Base-by-base conservation (phyloP, 495 filamentous ascomycete genomes). In the Penicillium crystallinum region DNA sequence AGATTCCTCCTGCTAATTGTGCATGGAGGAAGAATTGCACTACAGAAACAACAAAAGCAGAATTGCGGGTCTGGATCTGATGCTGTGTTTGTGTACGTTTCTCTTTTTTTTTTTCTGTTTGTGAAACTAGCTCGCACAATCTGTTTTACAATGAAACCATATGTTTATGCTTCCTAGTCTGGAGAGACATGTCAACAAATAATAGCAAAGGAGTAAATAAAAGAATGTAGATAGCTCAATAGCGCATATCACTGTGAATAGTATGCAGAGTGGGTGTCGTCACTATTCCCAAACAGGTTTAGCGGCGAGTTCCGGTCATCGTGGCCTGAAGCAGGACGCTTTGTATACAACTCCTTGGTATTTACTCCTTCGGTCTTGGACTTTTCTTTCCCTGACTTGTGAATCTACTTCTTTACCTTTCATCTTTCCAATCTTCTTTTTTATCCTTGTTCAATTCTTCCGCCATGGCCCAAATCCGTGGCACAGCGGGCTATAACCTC, bases 401-500 rank as follows among this genome's bases (percentile, higher is more conserved):
- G 3, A 4, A 25, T 27, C 46, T 18, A 23, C 40, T 42, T 45
- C 19, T 33, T 37, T 46, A 36, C 49, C 49, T 15, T 54, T 40
- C 39, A 53, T 41, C 52, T 38, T 42, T 23, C 33, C 29, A 35
- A 23, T 46, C 44, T 25, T n/a, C 11, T 36, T 23, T 46, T 36
- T 25, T 27, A 1, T 36, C 23, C 36, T 36, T 18, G 31, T 17
- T 18, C 23, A 17, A 36, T 49, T 46, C 19, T 36, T 48, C 53
- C 65, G 71, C 59, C 61, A 97, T 96, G 92, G 86, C 92, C 70
- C 92, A 96, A 73, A 93, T 97, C 72, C 82, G 92, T 79, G 93
- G 92, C 69, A 95, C 90, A 56, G 91, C 92, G 59, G 88, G 88
- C 70, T 98, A 97, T 74, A 92, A 96, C 70, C 85, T 97, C 62